A percentile compares a stretch with the other conserved stretches of the same genome.
Conservation (phyloP, 2,329 filamentous ascomycete species). For the Lasiodiplodia hormozganensis region DNA sequence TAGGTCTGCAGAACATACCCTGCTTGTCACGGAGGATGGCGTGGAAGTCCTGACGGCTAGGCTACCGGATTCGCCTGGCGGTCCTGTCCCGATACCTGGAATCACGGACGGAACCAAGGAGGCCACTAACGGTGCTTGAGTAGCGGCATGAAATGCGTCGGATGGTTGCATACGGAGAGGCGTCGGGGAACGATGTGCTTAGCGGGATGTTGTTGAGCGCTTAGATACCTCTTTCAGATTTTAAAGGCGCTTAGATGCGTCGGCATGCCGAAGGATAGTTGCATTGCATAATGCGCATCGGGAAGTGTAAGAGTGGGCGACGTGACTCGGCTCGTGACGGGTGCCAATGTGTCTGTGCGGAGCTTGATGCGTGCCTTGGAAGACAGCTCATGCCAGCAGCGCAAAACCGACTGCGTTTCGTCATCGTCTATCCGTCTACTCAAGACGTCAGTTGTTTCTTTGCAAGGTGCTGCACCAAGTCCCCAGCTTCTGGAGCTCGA, state of each 20-base stretch:
- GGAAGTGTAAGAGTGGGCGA: background rate
- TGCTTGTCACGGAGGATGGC: conserved; percentile 82
- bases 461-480: conserved; percentile 8
- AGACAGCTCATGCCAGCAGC: conserved; percentile 12
- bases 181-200: conserved; percentile 3
- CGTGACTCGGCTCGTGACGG: conserved; percentile 13
- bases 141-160: background rate
- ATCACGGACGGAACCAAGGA: conserved; percentile 37
- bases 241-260: conserved; percentile 14
- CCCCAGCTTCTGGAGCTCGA: conserved; percentile 22
- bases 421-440: conserved; percentile 13
- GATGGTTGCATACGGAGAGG: conserved; percentile 18
- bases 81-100: conserved; percentile 67
- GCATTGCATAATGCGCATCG: conserved; percentile 15
- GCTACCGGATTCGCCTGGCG: conserved; percentile 75
- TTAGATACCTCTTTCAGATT: conserved; percentile 19
- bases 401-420: conserved; percentile 20
- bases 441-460: conserved; percentile 1
- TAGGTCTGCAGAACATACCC: conserved; percentile 70
- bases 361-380: conserved; percentile 28
- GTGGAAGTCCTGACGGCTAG: conserved; percentile 83
- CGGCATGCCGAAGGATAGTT: conserved; percentile 15
- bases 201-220: background rate
- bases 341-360: conserved; percentile 27
- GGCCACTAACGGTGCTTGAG: conserved; percentile 34